phyloP scores from a whole-genome alignment of 2,329 filamentous ascomycete species.

The Parascedosporium putredinis region DNA sequence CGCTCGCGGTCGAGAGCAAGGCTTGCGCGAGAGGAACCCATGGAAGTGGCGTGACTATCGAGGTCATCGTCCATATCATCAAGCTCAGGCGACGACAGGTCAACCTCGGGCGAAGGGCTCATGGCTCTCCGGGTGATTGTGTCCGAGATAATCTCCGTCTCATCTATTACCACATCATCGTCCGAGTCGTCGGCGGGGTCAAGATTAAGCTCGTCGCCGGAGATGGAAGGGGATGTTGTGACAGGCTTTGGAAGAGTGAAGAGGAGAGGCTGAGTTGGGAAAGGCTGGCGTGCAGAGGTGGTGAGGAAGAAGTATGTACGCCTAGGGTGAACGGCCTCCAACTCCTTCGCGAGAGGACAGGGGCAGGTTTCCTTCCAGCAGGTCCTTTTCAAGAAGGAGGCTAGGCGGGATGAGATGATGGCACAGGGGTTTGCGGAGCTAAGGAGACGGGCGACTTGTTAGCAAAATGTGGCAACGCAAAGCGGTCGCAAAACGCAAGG shows the following conservation, averaged over 20 bases:
- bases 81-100: slow-evolving; percentile 78
- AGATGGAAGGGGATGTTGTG: slow-evolving; percentile 37
- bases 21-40: slow-evolving; percentile 44
- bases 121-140: slow-evolving; percentile 64
- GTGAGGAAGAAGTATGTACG: slow-evolving; percentile 96
- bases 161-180: slow-evolving; percentile 10
- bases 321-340: slow-evolving; percentile 84
- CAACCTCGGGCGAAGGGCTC: slow-evolving; percentile 87
- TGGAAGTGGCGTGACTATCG: slow-evolving; percentile 49
- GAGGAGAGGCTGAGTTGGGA: slow-evolving; percentile 40
- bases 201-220: slow-evolving; percentile 19
- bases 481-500: too few relatives aligned
- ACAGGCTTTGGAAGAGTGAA: slow-evolving; percentile 5
- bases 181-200: slow-evolving; percentile 16
- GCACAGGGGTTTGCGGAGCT: slow-evolving; percentile 94
- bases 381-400: slow-evolving; percentile 78
- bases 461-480: too few relatives aligned
- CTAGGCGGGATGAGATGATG: slow-evolving; percentile 85
- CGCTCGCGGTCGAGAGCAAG: slow-evolving; percentile 22
- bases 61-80: slow-evolving; percentile 59
- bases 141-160: slow-evolving; percentile 46
- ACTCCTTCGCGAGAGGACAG: slow-evolving; percentile 85
- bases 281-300: slow-evolving; percentile 71
- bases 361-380: slow-evolving; percentile 68
- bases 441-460: neutral